Evolutionary conservation across 768 basidiomycete genomes (phyloP).

Genomic region (Mycena rebaudengoi): DNA sequence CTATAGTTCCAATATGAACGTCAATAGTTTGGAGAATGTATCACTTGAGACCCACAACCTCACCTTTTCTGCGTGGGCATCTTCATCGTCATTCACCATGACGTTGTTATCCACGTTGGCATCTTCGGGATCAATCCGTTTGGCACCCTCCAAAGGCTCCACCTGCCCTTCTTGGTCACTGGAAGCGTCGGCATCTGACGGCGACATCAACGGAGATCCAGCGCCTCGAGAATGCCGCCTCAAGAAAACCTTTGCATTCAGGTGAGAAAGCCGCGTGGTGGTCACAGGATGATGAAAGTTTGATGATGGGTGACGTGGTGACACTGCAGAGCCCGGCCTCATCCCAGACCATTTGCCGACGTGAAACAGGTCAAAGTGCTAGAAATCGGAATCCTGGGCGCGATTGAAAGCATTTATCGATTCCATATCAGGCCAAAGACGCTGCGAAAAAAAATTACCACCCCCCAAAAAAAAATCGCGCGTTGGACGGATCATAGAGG

Average conservation of each 20-base stretch:
- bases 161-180: constrained; percentile 9
- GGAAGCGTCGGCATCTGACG: constrained; percentile 10
- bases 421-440: too few species aligned
- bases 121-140: constrained; percentile 18
- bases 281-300: too few species aligned
- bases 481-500: too few species aligned
- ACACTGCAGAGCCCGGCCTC: too few species aligned
- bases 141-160: constrained; percentile 12
- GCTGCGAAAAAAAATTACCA: too few species aligned
- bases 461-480: too few species aligned
- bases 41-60: neutral
- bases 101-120: constrained; percentile 19
- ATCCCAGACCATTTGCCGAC: too few species aligned
- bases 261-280: too few species aligned
- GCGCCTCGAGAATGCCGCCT: neutral
- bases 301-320: constrained; percentile 17
- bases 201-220: constrained; percentile 9
- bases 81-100: constrained; percentile 14
- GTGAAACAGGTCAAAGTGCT: too few species aligned
- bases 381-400: too few species aligned
- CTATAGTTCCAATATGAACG: neutral
- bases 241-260: neutral
- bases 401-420: too few species aligned
- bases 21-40: neutral
- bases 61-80: constrained; percentile 14